Percentiles rank a stretch among this genome's conserved stretches.
Evolutionary conservation across 2,329 filamentous ascomycete species (phyloP).

Genomic region (Sporothrix luriei): DNA sequence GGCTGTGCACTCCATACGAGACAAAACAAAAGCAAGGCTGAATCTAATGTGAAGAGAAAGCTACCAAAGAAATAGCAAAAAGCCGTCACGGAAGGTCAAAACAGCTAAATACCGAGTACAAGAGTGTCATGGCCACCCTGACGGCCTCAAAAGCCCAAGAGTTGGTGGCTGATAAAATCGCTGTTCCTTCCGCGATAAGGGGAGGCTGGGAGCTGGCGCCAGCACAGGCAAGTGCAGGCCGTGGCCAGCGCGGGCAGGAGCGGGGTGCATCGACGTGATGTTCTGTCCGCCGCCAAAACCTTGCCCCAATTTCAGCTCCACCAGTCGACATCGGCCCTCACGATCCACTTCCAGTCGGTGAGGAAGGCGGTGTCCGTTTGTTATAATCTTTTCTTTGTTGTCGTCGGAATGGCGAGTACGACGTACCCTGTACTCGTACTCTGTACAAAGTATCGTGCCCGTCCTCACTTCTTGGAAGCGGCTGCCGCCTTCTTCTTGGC

Average conservation of each 20-base stretch:
- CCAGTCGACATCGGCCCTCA: background rate
- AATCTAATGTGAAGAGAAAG: background rate
- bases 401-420: background rate
- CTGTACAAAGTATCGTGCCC: background rate
- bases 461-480: conserved; percentile 18
- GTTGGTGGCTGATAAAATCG: background rate
- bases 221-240: too few species aligned
- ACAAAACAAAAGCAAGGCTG: background rate
- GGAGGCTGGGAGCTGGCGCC: conserved; percentile 6
- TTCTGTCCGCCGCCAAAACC: background rate
- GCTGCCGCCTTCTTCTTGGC: conserved; percentile 29
- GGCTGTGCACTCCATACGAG: background rate
- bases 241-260: background rate
- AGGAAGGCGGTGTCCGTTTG: background rate
- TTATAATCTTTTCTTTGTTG: background rate
- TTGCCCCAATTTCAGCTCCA: conserved; percentile 5
- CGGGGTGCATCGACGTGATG: background rate
- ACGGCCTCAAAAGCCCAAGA: background rate
- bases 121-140: background rate
- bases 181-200: background rate
- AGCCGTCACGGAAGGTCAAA: background rate
- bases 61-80: background rate
- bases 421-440: too few species aligned
- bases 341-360: background rate
- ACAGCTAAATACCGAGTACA: background rate